These are phyloP conservation scores for Inga leiocalycina DNA, from an alignment of 306 rosid genomes.

Conservation along the genomic window DNA sequence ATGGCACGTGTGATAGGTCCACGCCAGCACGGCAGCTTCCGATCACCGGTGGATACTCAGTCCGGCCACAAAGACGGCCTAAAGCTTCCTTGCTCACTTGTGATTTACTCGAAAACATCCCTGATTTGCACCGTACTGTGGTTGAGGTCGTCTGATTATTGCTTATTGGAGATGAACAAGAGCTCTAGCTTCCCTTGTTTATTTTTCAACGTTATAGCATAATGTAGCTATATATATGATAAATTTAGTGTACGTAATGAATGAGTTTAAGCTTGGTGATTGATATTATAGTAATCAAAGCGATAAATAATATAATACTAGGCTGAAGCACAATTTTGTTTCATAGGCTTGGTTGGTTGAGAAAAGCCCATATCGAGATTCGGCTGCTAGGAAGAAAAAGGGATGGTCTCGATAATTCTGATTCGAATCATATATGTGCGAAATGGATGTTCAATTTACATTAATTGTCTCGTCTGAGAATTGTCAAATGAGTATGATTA, in stretches of 20 bases:
- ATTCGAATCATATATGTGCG: not conserved
- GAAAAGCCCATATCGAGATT: not conserved
- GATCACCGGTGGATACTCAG: constrained; percentile 13
- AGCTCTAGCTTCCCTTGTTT: not conserved
- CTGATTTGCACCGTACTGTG: constrained; percentile 41
- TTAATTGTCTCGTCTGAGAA: not conserved
- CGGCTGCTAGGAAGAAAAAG: not conserved
- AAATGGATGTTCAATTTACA: not conserved
- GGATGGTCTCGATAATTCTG: not conserved
- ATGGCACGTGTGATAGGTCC: constrained; percentile 52
- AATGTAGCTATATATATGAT: not conserved
- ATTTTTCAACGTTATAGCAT: not conserved
- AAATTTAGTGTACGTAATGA: not conserved
- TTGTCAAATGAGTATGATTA: not conserved
- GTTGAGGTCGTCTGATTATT: constrained; percentile 50
- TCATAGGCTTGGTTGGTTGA: not conserved
- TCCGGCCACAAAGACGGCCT: constrained; percentile 39
- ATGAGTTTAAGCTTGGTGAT: not conserved
- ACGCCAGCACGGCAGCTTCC: constrained; percentile 43
- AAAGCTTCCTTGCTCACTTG: constrained; percentile 78
- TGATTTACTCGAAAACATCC: constrained; percentile 58
- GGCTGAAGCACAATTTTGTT: not conserved
- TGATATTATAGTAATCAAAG: not conserved
- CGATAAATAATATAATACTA: not conserved
- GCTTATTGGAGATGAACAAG: not conserved